Base-by-base conservation (phyloP, 352 stramenopile genomes). In the Phytophthora quininea region DNA sequence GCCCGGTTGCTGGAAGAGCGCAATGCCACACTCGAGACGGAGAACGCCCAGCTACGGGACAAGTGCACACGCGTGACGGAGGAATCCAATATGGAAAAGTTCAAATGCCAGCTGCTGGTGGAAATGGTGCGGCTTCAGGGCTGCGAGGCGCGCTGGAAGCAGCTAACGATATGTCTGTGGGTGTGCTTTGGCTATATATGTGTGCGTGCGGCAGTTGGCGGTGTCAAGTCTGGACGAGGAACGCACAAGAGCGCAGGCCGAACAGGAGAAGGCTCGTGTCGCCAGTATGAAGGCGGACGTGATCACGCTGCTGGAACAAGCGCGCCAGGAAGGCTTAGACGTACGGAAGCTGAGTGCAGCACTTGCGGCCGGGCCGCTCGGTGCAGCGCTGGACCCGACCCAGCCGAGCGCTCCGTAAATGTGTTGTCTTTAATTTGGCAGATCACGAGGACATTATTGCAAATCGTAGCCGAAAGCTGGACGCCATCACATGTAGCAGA, bases 61-160 rank as follows among this genome's bases (percentile, higher is more conserved):
- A 82, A 79, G 24, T 89, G 74, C 33, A 35, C 62, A 6, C 85
- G 88, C 14, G 73, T 95, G 60, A 84, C 71, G 2, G 85, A 95
- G 47, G 88, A 95, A 48, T 89, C 78, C 45, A 94, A 94, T 61
- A 92, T 96, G 82, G 86, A 93, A 48, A 93, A 94, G 56, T 96
- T 96, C 63, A 96, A 93, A 64, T 93, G 86, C 56, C 85, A 95
- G 57, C 69, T 96, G 32, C 82, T 96, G 54, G 75, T 96, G 7
- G 88, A 96, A 58, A 96, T 96, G 88, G 86, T 91, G 61, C 54
- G 30, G 3, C 32, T n/a, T 32, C n/a, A 30, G 8, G 10, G 8
- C 11, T 30, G 31, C 15, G 46, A 0, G 4, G 54, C 67, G 15
- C n/a, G 29, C 43, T 4, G n/a, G 33, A 32, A 57, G 2, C 27